Base-by-base conservation (phyloP, 139 green algal genomes). In the Desmodesmus armatus region DNA sequence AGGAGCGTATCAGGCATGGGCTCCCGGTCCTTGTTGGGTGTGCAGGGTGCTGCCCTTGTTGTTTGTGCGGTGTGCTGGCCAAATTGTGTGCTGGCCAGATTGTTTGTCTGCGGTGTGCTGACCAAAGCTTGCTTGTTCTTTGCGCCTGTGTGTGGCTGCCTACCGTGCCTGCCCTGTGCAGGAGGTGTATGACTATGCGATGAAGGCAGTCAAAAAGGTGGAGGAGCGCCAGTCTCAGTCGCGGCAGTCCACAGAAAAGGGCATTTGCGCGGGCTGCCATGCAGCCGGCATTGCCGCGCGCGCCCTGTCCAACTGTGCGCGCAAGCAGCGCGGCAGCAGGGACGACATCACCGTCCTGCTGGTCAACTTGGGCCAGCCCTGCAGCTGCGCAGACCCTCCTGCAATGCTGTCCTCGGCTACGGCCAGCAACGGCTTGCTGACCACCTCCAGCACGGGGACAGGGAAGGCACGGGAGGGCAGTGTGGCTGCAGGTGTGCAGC, bases 281-380 rank as follows among this genome's bases (percentile, higher is more conserved):
- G 84, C 84, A 31, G 65, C 84, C n/a, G 43, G 67, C 49, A 49
- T 89, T 3, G 84, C 87, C 5, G 76, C 87, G 19, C 53, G 49
- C 5, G 75, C 87, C 31, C 55, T 91, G 29, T 62, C 88, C 3
- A 71, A 43, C 3, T 66, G 37, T 35, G 88, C 88, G 9, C 72
- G 90, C 37, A 65, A 82, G 35, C 39, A 41, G 25, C 62, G 87
- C 25, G 40, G 80, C 67, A 87, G 76, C 66, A 47, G 53, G 43
- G 88, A 91, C 43, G 85, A 91, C 37, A 90, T 90, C 63, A 91
- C 73, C 0, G 84, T 87, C 4, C 40, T 91, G 21, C 33, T 91
- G 15, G 83, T 91, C 6, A 87, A 91, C 41, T 81, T 91, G 31
- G 43, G 53, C 19, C 53, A 35, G 11, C 51, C 55, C 62, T 86